phyloP scores from a whole-genome alignment of 176 grass and related monocot genomes.

The Zoysia japonica region DNA sequence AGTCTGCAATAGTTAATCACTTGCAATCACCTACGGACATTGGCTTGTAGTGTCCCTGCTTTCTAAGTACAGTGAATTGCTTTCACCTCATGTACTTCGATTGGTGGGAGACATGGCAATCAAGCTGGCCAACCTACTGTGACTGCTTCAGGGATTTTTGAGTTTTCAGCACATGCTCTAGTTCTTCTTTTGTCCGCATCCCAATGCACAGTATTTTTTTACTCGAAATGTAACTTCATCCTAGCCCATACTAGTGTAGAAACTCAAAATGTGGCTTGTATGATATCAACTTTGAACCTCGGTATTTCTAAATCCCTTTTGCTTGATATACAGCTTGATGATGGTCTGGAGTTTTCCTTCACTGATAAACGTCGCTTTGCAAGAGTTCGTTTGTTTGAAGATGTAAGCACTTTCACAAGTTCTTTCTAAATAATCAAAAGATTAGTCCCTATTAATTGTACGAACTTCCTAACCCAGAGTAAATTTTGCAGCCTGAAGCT shows the following conservation, averaged over 20 bases:
- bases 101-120: not conserved
- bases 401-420: slow-evolving; percentile 51
- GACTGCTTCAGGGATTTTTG: no score
- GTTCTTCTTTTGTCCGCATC: no score
- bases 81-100: not conserved
- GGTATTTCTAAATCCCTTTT: slow-evolving; percentile 2
- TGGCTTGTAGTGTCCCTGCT: not conserved
- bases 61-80: not conserved
- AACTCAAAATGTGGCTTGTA: not conserved
- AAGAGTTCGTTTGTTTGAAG: slow-evolving; percentile 75
- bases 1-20: not conserved
- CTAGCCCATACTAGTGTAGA: not conserved
- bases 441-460: not conserved
- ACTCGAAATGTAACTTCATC: not conserved
- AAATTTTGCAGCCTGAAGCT: slow-evolving; percentile 68
- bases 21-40: not conserved
- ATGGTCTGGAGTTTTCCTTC: slow-evolving; percentile 94
- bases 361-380: slow-evolving; percentile 97
- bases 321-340: slow-evolving; percentile 68
- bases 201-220: not conserved
- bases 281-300: slow-evolving; percentile 1
- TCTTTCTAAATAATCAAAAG: not conserved
- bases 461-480: slow-evolving; percentile 16
- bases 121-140: not conserved
- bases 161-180: no score